Evolutionary conservation across 805 yeast genomes (phyloP).

Genomic region (Sugiyamaella mastotermitis): DNA sequence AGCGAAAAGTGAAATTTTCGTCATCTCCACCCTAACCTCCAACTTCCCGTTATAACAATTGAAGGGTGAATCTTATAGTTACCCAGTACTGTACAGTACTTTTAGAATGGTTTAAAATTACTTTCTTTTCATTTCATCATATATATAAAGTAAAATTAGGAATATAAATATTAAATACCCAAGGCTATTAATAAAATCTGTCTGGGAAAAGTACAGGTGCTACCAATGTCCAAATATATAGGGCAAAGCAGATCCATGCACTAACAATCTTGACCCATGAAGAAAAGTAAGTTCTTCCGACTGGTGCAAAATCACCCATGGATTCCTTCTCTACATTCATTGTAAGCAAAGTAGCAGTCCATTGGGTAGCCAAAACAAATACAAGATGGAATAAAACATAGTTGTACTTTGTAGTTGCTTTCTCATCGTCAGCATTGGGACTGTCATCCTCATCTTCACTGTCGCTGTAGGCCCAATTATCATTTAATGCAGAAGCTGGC

Average conservation of each 20-base stretch:
- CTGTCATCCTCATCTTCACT: conserved; percentile 28
- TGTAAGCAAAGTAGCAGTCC: conserved; percentile 89
- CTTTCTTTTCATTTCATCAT: too few species aligned
- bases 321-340: conserved; percentile 83
- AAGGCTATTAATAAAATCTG: too few species aligned
- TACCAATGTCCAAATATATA: conserved; percentile 84
- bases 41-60: too few species aligned
- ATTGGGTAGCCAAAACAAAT: conserved; percentile 92
- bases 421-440: conserved; percentile 45
- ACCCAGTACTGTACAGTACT: too few species aligned
- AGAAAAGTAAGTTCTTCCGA: conserved; percentile 92
- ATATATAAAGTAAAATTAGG: too few species aligned
- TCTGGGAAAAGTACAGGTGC: conserved; percentile 93
- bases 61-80: too few species aligned
- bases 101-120: too few species aligned
- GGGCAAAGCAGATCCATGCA: conserved; percentile 83
- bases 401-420: conserved; percentile 65
- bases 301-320: conserved; percentile 88
- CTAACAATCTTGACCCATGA: conserved; percentile 91
- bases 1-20: too few species aligned
- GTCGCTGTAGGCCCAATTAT: conserved; percentile 54
- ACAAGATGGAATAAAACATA: conserved; percentile 85
- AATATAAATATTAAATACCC: too few species aligned
- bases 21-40: too few species aligned
- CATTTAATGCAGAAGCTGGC: conserved; percentile 85